These are phyloP conservation scores for Microsporum audouinii DNA, from an alignment of 2,329 filamentous ascomycete genomes.

Conservation along the genomic window DNA sequence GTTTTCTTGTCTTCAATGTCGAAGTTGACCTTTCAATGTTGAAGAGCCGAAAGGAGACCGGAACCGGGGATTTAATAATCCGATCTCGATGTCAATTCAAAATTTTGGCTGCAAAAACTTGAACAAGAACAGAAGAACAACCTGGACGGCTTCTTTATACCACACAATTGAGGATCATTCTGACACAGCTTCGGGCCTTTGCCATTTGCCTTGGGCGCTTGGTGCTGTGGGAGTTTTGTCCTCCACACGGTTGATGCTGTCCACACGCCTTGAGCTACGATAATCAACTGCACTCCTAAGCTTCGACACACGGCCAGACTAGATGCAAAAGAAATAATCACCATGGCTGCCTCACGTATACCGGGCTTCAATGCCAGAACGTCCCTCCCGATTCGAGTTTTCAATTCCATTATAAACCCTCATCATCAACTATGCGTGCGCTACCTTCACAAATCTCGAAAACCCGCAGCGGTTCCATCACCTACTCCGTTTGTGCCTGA, in stretches of 20 bases:
- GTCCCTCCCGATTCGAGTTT: conserved; percentile 8
- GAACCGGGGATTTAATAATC: neutral
- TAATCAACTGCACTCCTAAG: neutral
- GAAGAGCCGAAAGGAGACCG: neutral
- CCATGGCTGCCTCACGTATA: conserved; percentile 1
- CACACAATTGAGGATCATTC: neutral
- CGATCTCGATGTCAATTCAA: neutral
- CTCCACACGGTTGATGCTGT: neutral
- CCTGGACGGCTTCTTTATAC: neutral
- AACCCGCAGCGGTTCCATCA: conserved; percentile 44
- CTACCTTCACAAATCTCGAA: conserved; percentile 32
- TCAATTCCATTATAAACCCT: conserved; percentile 17
- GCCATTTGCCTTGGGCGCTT: neutral
- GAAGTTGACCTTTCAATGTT: neutral
- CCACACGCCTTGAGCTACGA: neutral
- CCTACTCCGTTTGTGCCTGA: conserved; percentile 82
- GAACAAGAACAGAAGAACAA: neutral
- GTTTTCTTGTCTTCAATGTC: neutral
- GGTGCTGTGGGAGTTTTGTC: neutral
- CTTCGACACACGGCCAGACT: neutral
- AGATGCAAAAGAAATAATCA: neutral
- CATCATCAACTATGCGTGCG: conserved; percentile 24
- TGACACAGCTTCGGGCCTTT: neutral
- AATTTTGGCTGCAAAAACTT: conserved; percentile 3
- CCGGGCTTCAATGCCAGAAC: conserved; percentile 2